Percentiles rank a stretch among this genome's conserved stretches.
Conservation (phyloP, 2,329 filamentous ascomycete species). For the Rutstroemia sp. region DNA sequence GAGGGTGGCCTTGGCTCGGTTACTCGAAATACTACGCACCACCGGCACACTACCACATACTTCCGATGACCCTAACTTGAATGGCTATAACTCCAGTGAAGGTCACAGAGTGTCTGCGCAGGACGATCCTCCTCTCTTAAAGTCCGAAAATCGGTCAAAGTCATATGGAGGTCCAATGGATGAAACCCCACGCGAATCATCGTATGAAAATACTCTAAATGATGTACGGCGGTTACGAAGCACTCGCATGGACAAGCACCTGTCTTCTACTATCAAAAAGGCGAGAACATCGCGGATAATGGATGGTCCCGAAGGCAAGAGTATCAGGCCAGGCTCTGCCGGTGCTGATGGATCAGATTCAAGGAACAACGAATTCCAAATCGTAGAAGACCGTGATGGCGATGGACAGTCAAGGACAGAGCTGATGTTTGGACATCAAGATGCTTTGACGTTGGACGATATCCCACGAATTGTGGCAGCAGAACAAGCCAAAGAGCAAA, state of each 20-base stretch:
- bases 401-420: conserved; percentile 66
- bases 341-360: conserved; percentile 51
- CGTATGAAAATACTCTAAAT: conserved; percentile 91
- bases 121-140: conserved; percentile 46
- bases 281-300: conserved; percentile 88
- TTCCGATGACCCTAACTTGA: conserved; percentile 63
- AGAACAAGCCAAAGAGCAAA: conserved; percentile 87
- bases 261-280: conserved; percentile 88
- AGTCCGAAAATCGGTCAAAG: conserved; percentile 64
- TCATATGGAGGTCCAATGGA: conserved; percentile 58
- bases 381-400: conserved; percentile 69
- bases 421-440: conserved; percentile 80
- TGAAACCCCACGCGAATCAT: conserved; percentile 58
- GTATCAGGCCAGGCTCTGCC: conserved; percentile 62
- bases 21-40: conserved; percentile 78
- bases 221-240: conserved; percentile 89
- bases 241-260: conserved; percentile 85
- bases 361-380: conserved; percentile 58
- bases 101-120: conserved; percentile 48
- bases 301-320: conserved; percentile 69
- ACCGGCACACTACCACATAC: conserved; percentile 74
- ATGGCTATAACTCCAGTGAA: conserved; percentile 59
- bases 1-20: conserved; percentile 79
- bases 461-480: conserved; percentile 94
- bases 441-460: conserved; percentile 89